These are phyloP conservation scores for Euclidium syriacum DNA, from an alignment of 345 rosid genomes.

Conservation along the genomic window DNA sequence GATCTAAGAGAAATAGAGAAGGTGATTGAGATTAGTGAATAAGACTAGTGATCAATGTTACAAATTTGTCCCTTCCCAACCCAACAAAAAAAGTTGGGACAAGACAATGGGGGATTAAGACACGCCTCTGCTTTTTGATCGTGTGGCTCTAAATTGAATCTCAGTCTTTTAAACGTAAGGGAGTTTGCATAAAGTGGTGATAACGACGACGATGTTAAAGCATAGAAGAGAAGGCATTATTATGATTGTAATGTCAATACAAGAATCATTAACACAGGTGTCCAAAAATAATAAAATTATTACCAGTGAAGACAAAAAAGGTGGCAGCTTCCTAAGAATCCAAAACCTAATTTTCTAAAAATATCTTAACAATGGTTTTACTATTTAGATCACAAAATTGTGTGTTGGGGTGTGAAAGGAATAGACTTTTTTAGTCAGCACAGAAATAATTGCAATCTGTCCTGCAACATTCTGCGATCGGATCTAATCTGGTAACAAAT, in stretches of 20 bases:
- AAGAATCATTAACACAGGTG: neutral
- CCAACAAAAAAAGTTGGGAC: neutral
- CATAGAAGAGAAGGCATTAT: too few relatives aligned
- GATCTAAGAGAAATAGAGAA: too few relatives aligned
- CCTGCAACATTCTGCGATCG: constrained; percentile 28
- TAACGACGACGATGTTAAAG: constrained; percentile 6
- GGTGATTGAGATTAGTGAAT: constrained; percentile 34
- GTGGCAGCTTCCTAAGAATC: constrained; percentile 18
- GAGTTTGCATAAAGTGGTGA: constrained; percentile 7
- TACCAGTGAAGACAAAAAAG: neutral
- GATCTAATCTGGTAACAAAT: constrained; percentile 10
- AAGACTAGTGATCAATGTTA: too few relatives aligned
- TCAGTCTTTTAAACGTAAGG: neutral
- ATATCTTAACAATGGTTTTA: neutral
- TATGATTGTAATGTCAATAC: neutral
- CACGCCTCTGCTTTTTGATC: neutral
- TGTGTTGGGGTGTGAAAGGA: constrained; percentile 2
- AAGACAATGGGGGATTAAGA: constrained; percentile 6
- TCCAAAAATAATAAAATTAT: neutral
- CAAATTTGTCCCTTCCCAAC: constrained; percentile 10
- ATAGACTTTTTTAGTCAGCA: constrained; percentile 18
- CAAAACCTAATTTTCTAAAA: neutral
- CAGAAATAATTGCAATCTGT: constrained; percentile 14
- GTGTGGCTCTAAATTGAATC: neutral
- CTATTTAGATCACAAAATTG: neutral